Conservation (phyloP, 306 rosid species). For the Ormosia emarginata region DNA sequence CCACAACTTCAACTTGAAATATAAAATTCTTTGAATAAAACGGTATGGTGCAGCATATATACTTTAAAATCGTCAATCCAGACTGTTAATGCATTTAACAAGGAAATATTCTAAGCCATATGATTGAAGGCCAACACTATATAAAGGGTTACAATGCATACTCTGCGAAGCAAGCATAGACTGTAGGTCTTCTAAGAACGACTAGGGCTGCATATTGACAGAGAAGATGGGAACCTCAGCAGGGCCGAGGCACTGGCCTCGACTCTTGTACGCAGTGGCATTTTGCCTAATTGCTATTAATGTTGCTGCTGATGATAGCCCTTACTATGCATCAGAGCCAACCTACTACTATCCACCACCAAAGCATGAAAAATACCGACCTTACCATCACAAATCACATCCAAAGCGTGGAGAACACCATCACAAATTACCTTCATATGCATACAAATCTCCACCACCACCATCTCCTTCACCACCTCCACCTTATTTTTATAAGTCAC, state of each 20-base stretch:
- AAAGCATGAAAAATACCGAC: background rate
- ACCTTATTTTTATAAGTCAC: background rate
- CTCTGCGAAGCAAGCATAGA: constrained; percentile 11
- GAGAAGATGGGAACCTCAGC: constrained; percentile 36
- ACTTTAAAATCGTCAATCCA: constrained; percentile 1
- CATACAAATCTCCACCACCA: background rate
- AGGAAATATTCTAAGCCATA: background rate
- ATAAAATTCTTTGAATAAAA: background rate
- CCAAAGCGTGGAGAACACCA: background rate
- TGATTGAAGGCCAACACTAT: constrained; percentile 19
- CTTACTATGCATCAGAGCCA: constrained; percentile 23
- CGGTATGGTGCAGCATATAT: background rate
- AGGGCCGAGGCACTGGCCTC: constrained; percentile 47
- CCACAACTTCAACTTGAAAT: constrained; percentile 3
- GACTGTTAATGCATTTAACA: background rate
- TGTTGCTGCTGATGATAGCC: constrained; percentile 21
- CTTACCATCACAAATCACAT: background rate
- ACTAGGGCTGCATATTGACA: background rate
- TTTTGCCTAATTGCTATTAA: constrained; percentile 37
- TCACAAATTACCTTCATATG: background rate
- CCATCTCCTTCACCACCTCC: background rate
- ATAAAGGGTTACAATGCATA: constrained; percentile 33
- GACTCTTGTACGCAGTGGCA: constrained; percentile 28
- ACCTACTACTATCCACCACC: constrained; percentile 8
- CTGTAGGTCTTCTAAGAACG: background rate